Evolutionary conservation across 2,329 filamentous ascomycete species (phyloP), one percentile per base, ranked within the genome.

Genomic region (Aspergillus persii): DNA sequence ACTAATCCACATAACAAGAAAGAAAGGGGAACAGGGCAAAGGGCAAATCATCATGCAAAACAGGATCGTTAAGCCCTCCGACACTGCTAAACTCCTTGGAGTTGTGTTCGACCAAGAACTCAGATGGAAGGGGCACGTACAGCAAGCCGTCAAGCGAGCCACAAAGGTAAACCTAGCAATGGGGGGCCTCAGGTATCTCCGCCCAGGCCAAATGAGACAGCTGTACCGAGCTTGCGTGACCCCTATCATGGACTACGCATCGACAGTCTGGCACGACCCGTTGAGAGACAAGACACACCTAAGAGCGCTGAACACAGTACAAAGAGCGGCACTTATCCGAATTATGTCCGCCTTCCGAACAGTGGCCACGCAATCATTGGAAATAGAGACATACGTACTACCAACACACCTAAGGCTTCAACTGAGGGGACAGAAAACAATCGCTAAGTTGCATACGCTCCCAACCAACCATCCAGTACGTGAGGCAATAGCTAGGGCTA

Each of bases 1-100:
- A 30, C 63, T 73, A 0, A 73, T 73, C 44, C 65, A 74, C 54
- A 41, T 74, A 8, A 73, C 65, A 4, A 64, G 66, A 54, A 63
- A 53, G 8, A 68, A 54, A 58, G 54, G 48, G 2, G 53, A 67
- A 48, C 62, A 66, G 2, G 7, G n/a, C 8, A 48, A 60, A 54
- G 65, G 63, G 4, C 47, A 62, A 15, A 50, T 69, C 5, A 55
- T 44, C 4, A 54, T 71, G 5, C 59, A 68, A 18, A 48, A 63
- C 0, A 61, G 56, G 31, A 41, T 30, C 3, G 53, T 68, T 18
- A 52, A 63, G 52, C 65, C 61, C 1, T 61, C 61, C 0, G 1
- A 27, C 18, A 68, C 58, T 11, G 67, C 61, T 2, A 72, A 72
- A 49, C 63, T 72, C 3, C 60, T 71, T 8, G 66, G 69, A 4